phyloP scores from a whole-genome alignment of 1,284 basidiomycete species.

The Heterobasidion parviporum region DNA sequence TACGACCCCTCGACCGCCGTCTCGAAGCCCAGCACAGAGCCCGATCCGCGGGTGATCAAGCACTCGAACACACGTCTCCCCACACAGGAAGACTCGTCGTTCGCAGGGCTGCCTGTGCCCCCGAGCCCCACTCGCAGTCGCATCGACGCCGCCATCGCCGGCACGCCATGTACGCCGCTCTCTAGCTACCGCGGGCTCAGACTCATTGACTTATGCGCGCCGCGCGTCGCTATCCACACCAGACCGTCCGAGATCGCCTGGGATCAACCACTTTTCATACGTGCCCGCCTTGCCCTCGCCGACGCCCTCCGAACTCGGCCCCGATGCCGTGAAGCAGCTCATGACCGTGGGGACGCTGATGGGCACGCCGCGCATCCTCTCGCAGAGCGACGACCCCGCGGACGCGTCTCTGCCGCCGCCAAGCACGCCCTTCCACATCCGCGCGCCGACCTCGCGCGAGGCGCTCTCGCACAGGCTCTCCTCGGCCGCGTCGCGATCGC shows the following conservation, averaged over 20 bases:
- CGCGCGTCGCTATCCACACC: slow-evolving; percentile 6
- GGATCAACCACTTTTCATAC: slow-evolving; percentile 54
- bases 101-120: slow-evolving; percentile 46
- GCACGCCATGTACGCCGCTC: slow-evolving; percentile 55
- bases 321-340: slow-evolving; percentile 72
- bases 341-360: slow-evolving; percentile 92
- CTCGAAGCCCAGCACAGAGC: slow-evolving; percentile 26
- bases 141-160: slow-evolving; percentile 83
- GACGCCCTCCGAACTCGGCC: slow-evolving; percentile 70
- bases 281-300: slow-evolving; percentile 84
- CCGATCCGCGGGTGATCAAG: slow-evolving; percentile 59
- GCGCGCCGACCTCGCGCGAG: slow-evolving; percentile 66
- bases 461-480: slow-evolving; percentile 72
- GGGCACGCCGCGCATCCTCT: slow-evolving; percentile 79
- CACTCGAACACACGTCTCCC: slow-evolving; percentile 75
- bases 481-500: slow-evolving; percentile 57
- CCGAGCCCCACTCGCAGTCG: slow-evolving; percentile 83
- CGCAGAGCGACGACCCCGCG: slow-evolving; percentile 49
- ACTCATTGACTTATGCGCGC: neutral
- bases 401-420: slow-evolving; percentile 33
- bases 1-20: slow-evolving; percentile 41
- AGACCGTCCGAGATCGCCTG: slow-evolving; percentile 57
- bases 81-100: slow-evolving; percentile 37
- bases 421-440: slow-evolving; percentile 63
- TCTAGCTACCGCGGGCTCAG: neutral